Conservation (phyloP, 352 stramenopile species). For the Pythium grandisporangium region DNA sequence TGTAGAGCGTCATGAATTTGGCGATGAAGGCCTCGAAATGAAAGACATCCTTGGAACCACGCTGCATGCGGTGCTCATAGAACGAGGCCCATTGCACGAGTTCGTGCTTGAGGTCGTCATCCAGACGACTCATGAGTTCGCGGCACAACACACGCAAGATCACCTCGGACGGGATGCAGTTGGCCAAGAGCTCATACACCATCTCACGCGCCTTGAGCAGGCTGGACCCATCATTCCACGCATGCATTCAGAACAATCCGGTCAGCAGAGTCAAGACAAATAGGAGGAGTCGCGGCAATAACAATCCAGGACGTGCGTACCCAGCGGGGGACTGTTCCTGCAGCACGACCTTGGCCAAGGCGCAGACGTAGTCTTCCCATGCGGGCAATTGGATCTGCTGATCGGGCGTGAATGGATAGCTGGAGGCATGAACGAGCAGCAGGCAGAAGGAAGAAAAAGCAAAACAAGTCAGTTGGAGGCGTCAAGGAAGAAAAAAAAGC, state of each 20-base stretch:
- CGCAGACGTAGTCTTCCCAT: constrained; percentile 97
- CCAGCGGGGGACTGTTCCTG: constrained; percentile 92
- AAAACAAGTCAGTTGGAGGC: too few relatives aligned
- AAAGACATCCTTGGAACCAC: constrained; percentile 98
- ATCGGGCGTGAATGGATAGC: constrained; percentile 79
- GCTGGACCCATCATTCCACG: too few relatives aligned
- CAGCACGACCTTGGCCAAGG: constrained; percentile 91
- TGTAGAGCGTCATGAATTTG: constrained; percentile 99
- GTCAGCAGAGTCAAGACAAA: too few relatives aligned
- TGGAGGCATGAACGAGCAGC: too few relatives aligned
- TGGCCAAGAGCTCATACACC: constrained; percentile 97
- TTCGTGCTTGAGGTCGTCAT: constrained; percentile 96
- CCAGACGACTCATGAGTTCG: constrained; percentile 92
- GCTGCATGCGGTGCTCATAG: constrained; percentile 94
- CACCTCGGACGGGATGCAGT: constrained; percentile 97
- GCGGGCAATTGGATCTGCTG: constrained; percentile 87
- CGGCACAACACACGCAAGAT: constrained; percentile 91
- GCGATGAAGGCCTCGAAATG: constrained; percentile 99
- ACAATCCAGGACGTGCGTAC: too few relatives aligned
- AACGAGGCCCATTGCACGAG: constrained; percentile 83
- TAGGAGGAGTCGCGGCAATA: too few relatives aligned
- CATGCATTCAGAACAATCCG: neutral
- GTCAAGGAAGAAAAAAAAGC: too few relatives aligned
- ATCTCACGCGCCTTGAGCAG: constrained; percentile 94
- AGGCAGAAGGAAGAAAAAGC: too few relatives aligned